Evolutionary conservation across 352 stramenopile genomes (phyloP), one percentile per base, ranked within the genome.

Genomic region (Pythium utonaiense): DNA sequence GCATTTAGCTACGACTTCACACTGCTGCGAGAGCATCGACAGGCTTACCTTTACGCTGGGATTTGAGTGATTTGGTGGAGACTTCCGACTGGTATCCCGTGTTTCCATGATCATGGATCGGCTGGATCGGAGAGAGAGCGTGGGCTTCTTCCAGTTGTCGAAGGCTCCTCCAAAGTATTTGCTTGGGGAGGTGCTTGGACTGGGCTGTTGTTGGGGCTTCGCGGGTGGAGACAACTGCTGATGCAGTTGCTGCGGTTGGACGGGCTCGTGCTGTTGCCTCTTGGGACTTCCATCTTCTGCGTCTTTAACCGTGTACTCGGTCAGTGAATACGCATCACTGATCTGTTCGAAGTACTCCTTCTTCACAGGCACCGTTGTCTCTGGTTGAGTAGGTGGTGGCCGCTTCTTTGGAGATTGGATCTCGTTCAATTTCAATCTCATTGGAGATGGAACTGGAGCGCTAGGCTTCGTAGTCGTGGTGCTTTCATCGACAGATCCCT

Each of bases 341-440:
- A 82, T 80, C 51, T 80, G 58, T 30, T 83, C 74, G 64, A 80
- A 83, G 25, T 82, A 57, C 14, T 63, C 57, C n/a, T 78, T 70
- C 62, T 53, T 62, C 36, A 44, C 36, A 24, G 36, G 36, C 17
- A 22, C 36, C 40, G 64, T 41, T 3, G 67, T 48, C 19, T 38
- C 60, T 34, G 68, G 60, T 19, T 57, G 45, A 28, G 64, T 33
- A 17, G 61, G 34, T 17, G n/a, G 49, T n/a, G 34, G 36, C 8
- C 19, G 1, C 33, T 73, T 69, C 45, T 71, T 75, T 0, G 52
- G 51, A 10, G 27, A 22, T 25, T 62, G 53, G 1, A 85, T 33
- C 13, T 83, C 75, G 47, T 88, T 78, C 16, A 86, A 57, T 22
- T 67, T 60, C 44, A 52, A 19, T 6, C 58, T 66, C 36, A 59